Conservation (phyloP, 495 filamentous ascomycete genomes). For the Mycothermus thermophilus region DNA sequence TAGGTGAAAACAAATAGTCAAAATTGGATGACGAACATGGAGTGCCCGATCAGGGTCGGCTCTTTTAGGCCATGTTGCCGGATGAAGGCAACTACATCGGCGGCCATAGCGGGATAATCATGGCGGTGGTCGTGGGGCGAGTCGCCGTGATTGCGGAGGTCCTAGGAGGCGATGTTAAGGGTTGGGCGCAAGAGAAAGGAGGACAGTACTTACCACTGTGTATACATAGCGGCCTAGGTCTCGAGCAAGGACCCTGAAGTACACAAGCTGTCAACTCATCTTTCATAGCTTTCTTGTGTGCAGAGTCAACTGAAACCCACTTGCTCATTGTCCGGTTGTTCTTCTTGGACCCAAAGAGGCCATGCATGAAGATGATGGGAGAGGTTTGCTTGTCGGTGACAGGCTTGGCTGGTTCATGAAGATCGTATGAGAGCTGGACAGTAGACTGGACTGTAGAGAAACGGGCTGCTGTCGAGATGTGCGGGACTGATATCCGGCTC, state of each 20-base stretch:
- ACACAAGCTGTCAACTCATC: no score
- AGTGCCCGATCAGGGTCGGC: conserved; percentile 78
- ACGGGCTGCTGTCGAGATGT: not conserved
- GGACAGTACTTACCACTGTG: conserved; percentile 48
- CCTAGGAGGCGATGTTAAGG: conserved; percentile 34
- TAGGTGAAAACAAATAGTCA: no score
- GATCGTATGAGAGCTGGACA: conserved; percentile 44
- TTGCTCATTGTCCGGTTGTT: conserved; percentile 95
- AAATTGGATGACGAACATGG: conserved; percentile 49
- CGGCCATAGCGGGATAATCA: conserved; percentile 75
- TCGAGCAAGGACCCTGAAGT: conserved; percentile 57
- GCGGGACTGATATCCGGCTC: not conserved
- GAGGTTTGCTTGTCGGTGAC: conserved; percentile 28
- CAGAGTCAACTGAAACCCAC: no score
- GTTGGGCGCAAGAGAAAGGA: not conserved
- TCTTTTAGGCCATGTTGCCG: conserved; percentile 52
- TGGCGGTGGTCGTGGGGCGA: conserved; percentile 65
- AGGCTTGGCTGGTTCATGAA: conserved; percentile 38
- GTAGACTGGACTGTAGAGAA: conserved; percentile 5
- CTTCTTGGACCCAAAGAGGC: conserved; percentile 89
- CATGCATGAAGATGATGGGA: conserved; percentile 83
- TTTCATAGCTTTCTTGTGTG: no score
- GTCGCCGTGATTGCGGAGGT: conserved; percentile 89
- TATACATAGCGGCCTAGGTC: conserved; percentile 74
- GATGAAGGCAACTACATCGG: conserved; percentile 76